Evolutionary conservation across 306 rosid genomes (phyloP), one percentile per base, ranked within the genome.

Genomic region (Alnus rubra): DNA sequence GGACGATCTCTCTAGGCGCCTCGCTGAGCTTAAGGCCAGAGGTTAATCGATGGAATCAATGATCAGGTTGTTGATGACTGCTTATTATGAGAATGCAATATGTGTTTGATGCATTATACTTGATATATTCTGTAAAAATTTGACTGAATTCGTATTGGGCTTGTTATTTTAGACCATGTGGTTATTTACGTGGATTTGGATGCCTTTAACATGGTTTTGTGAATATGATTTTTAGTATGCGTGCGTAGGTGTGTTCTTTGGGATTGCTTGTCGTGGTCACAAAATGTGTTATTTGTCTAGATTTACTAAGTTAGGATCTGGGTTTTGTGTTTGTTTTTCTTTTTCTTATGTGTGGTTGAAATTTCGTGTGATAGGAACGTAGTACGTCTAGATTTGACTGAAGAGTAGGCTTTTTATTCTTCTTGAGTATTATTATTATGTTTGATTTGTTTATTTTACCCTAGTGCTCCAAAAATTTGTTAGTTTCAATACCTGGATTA

Each of bases 11-110:
- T 74, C 98, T 8, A 87, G 97, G 86, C 88, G 98, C 76, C 97
- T 94, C 9, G 97, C 97, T 0, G 97, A 94, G 88, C 98, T 94
- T 67, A 94, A 94, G 94, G 98, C 98, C 9, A 90, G 96, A 88
- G 98, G 98, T 53, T 92, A 82, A 86, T 52, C 45, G 35, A 77
- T 77, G 35, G 35, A 53, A 68, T 18, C 54, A 49, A 33, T 64
- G 69, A 33, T 45, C 42, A 35, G 44, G 54, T 23, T 53, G 69
- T 35, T 48, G 28, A 16, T 16, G 69, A 71, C 55, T 39, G 4
- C 59, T 65, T 73, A 54, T 83, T 59, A 28, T 3, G 37, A 59
- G 50, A 42, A 73, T 72, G 63, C 42, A 50, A 35, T 72, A 30
- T 68, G 51, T 68, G 72, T 68, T 42, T 42, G 72, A 18, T 68